These are phyloP conservation scores for Berkeleyomyces basicola DNA, from an alignment of 2,329 filamentous ascomycete genomes.

Conservation along the genomic window DNA sequence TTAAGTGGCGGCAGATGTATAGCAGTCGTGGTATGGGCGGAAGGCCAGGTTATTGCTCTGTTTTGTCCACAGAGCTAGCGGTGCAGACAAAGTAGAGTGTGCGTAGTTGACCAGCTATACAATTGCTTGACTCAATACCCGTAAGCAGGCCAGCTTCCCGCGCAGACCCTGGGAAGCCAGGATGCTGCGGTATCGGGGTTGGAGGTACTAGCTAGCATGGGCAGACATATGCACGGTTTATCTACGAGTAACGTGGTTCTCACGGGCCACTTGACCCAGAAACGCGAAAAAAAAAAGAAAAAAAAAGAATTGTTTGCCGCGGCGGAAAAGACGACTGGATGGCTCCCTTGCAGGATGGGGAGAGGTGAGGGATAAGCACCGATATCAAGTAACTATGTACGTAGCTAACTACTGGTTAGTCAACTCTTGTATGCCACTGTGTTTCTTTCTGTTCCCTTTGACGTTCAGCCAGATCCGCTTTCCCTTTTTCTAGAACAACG, in stretches of 20 bases:
- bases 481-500: too few relatives aligned
- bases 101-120: not conserved
- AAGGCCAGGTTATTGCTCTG: too few relatives aligned
- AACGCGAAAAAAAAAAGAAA: not conserved
- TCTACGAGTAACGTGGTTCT: not conserved
- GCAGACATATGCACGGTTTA: not conserved
- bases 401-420: not conserved
- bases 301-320: not conserved
- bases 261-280: not conserved
- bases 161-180: not conserved
- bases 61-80: not conserved
- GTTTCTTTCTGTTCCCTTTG: not conserved
- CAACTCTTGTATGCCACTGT: not conserved
- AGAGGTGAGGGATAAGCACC: not conserved
- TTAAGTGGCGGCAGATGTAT: too few relatives aligned
- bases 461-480: not conserved
- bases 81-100: not conserved
- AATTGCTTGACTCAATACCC: not conserved
- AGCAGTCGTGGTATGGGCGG: too few relatives aligned
- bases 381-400: not conserved
- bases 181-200: not conserved
- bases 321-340: not conserved
- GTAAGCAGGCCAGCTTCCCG: not conserved
- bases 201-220: not conserved
- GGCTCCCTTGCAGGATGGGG: not conserved